Evolutionary conservation across 2,329 filamentous ascomycete genomes (phyloP).

Genomic region (Hypoxylon sp.): DNA sequence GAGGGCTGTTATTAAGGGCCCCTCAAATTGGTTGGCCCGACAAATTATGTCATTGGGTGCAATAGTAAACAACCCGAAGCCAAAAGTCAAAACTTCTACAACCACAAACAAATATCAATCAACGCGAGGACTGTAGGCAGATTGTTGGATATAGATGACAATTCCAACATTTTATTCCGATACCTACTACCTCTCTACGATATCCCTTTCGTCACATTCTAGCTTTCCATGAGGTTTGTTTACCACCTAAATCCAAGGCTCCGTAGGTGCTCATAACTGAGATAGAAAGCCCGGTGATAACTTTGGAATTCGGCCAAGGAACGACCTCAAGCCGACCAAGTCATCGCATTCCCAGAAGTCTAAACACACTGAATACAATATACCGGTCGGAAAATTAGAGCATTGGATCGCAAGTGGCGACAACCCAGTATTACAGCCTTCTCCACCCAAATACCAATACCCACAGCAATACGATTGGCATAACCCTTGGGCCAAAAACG

Average conservation of each 20-base stretch:
- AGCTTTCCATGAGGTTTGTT: conserved; percentile 41
- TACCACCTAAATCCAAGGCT: conserved; percentile 16
- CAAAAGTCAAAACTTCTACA: conserved; percentile 4
- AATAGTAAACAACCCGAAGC: conserved; percentile 29
- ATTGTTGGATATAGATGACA: conserved; percentile 2
- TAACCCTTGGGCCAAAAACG: conserved; percentile 4
- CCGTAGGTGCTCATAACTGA: conserved; percentile 27
- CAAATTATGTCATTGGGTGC: conserved; percentile 50
- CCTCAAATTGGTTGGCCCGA: conserved; percentile 48
- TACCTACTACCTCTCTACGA: neutral
- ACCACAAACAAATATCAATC: conserved; percentile 24
- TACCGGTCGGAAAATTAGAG: conserved; percentile 4
- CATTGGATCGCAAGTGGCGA: conserved; percentile 6
- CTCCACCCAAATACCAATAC: neutral
- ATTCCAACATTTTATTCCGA: neutral
- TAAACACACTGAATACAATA: conserved; percentile 17
- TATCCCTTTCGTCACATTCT: neutral
- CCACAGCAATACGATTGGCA: conserved; percentile 7
- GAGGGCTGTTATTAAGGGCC: too few relatives aligned
- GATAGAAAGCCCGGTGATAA: conserved; percentile 53
- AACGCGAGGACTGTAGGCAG: neutral
- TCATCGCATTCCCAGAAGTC: conserved; percentile 42
- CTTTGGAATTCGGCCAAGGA: conserved; percentile 54
- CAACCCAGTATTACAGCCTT: neutral
- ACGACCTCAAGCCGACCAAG: conserved; percentile 51